Percentiles rank a stretch among this genome's conserved stretches.
These are phyloP conservation scores for Alternaria postmessia DNA, from an alignment of 2,329 filamentous ascomycete species.

Conservation along the genomic window DNA sequence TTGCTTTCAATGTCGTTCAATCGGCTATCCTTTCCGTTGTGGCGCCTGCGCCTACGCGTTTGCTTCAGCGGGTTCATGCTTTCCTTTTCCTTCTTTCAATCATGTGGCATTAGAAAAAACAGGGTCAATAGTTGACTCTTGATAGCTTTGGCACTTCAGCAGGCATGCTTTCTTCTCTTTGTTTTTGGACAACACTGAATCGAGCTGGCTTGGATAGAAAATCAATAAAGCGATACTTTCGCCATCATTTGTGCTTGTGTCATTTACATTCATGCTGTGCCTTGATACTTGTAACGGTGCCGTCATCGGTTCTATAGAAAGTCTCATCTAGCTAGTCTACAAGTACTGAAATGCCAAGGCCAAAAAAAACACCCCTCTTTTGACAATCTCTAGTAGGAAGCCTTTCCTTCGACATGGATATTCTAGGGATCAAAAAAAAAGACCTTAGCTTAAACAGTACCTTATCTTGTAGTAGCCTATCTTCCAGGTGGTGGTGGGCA, in stretches of 20 bases:
- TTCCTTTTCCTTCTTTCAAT: not conserved
- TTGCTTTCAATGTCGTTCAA: slow-evolving; percentile 8
- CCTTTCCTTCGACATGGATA: not conserved
- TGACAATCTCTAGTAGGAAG: not conserved
- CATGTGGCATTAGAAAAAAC: not conserved
- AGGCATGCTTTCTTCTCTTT: not conserved
- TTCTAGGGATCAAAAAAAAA: not conserved
- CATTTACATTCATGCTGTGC: not conserved
- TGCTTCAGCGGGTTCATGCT: not conserved
- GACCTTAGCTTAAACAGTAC: not conserved
- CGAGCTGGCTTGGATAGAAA: slow-evolving; percentile 5
- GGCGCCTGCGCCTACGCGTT: not conserved
- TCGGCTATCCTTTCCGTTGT: not conserved
- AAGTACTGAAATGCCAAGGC: not conserved
- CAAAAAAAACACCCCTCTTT: not conserved
- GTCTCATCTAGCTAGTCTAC: not conserved
- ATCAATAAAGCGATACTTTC: not conserved
- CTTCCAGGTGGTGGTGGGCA: not conserved
- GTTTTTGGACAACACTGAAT: not conserved
- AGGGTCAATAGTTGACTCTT: not conserved
- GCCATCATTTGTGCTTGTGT: not conserved
- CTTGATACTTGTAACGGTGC: not conserved
- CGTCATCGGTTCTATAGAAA: not conserved
- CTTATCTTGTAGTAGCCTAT: not conserved
- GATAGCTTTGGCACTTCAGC: not conserved